Evolutionary conservation across 179 eudicot genomes (phyloP).

Genomic region (Silene vulgaris): DNA sequence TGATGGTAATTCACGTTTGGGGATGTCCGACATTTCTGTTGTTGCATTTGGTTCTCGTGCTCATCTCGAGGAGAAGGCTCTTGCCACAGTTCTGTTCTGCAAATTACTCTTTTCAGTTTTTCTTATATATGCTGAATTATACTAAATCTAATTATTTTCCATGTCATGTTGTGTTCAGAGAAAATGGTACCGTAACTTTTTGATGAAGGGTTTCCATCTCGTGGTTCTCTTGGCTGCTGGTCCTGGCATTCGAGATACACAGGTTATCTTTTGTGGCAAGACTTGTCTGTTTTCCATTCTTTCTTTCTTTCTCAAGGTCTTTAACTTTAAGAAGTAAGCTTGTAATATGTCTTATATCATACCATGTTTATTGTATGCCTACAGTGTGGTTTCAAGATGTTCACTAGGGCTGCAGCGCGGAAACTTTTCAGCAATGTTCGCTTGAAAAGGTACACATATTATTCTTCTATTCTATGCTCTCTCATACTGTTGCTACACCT

Average conservation of each 20-base stretch:
- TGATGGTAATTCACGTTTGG: slow-evolving; percentile 37
- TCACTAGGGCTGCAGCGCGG: slow-evolving; percentile 89
- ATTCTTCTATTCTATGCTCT: neutral
- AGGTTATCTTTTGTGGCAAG: slow-evolving; percentile 38
- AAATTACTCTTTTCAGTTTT: slow-evolving; percentile 11
- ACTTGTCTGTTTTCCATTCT: neutral
- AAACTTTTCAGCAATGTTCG: slow-evolving; percentile 80
- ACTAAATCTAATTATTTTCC: slow-evolving; percentile 8
- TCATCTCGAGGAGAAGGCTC: slow-evolving; percentile 92
- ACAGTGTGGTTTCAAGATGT: slow-evolving; percentile 99
- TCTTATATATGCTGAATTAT: neutral
- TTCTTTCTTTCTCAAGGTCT: neutral
- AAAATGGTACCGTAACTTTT: slow-evolving; percentile 94
- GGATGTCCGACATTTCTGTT: slow-evolving; percentile 54
- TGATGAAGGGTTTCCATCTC: slow-evolving; percentile 96
- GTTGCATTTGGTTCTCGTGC: slow-evolving; percentile 98
- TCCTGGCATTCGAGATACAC: slow-evolving; percentile 95
- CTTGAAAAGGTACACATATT: slow-evolving; percentile 57
- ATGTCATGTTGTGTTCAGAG: slow-evolving; percentile 44
- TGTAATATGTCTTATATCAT: neutral
- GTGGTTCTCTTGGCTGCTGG: slow-evolving; percentile 96
- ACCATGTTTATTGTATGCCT: slow-evolving; percentile 14
- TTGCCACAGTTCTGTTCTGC: slow-evolving; percentile 60
- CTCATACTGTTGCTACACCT: neutral
- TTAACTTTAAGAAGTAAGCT: neutral